These are phyloP conservation scores for Geotrichum aggregatum DNA, from an alignment of 1,139 yeast species.

Conservation along the genomic window DNA sequence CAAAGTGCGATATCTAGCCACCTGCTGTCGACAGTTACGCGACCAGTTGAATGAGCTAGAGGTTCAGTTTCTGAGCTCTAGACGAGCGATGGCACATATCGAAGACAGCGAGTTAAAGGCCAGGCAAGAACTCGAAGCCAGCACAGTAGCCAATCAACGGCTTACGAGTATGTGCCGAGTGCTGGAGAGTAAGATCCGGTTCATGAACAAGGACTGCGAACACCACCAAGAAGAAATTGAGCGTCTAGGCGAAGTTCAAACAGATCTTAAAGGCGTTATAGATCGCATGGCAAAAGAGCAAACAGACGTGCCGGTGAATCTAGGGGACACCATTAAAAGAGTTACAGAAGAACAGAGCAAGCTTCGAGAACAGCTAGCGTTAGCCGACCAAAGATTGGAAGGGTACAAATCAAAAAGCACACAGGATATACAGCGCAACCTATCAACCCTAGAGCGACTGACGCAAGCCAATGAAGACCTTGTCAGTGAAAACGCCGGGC, in stretches of 20 bases:
- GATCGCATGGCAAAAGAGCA: neutral
- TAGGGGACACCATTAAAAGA: neutral
- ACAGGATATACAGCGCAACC: neutral
- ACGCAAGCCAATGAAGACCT: neutral
- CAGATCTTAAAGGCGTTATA: neutral
- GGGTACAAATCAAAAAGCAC: neutral
- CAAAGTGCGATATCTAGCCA: constrained; percentile 4
- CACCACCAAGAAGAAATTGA: constrained; percentile 6
- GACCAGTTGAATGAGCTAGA: constrained; percentile 10
- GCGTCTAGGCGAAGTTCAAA: neutral
- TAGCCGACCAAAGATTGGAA: neutral
- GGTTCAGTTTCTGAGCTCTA: constrained; percentile 10
- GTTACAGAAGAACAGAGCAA: neutral
- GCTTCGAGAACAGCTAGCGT: neutral
- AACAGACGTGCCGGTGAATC: neutral
- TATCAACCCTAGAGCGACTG: neutral
- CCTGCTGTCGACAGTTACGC: constrained; percentile 2
- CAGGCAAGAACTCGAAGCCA: constrained; percentile 6
- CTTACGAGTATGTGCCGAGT: constrained; percentile 16
- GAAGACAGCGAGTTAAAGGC: constrained; percentile 4
- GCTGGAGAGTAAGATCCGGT: constrained; percentile 12
- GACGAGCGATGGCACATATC: constrained; percentile 9
- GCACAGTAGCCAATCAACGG: constrained; percentile 2
- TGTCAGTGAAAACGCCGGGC: neutral
- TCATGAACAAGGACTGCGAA: constrained; percentile 16